Base-by-base conservation (phyloP, 768 basidiomycete genomes). In the Naematelia encephala region DNA sequence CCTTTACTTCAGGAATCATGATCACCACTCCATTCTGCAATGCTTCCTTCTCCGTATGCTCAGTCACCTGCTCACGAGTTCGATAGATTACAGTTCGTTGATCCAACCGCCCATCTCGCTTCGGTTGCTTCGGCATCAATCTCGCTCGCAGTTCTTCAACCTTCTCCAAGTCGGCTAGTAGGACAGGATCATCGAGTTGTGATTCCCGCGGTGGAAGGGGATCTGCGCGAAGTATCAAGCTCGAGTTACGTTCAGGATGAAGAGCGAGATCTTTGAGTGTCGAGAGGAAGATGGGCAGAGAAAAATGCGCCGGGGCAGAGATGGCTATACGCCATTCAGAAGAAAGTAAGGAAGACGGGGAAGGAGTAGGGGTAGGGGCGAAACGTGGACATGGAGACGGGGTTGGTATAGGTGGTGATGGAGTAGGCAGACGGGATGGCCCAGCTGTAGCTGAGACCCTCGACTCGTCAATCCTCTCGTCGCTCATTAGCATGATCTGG, bases 241-340 rank as follows among this genome's bases (percentile, higher is more conserved):
- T 88, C 0, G 90, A 91, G 71, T 93, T 94, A 74, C 90, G 90
- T 70, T 97, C 93, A 4, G 93, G 93, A 70, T 94, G 91, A 34
- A 88, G 83, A 5, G 91, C 80, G 16, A 94, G 80, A 62, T 90
- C 87, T 23, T 82, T 83, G 28, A 87, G 74, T 0, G 88, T 89
- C 0, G 75, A 70, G 63, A 87, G 84, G 70, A 96, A 96, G 14
- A 53, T 47, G 27, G 54, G 22, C 4, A 63, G 59, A n/a, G 53
- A 34, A 54, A 72, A 72, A 51, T 72, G 64, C 43, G 63, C 62
- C 21, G 59, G 39, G 12, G 60, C 45, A 4, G 42, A 27, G 43
- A 62, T 48, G 34, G 55, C 39, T n/a, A 43, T 49, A 28, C 51
- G 22, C 56, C 56, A 62, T n/a, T 16, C 46, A 4, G 14, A 19